Conservation (phyloP, 805 yeast species). For the Candida germanica region DNA sequence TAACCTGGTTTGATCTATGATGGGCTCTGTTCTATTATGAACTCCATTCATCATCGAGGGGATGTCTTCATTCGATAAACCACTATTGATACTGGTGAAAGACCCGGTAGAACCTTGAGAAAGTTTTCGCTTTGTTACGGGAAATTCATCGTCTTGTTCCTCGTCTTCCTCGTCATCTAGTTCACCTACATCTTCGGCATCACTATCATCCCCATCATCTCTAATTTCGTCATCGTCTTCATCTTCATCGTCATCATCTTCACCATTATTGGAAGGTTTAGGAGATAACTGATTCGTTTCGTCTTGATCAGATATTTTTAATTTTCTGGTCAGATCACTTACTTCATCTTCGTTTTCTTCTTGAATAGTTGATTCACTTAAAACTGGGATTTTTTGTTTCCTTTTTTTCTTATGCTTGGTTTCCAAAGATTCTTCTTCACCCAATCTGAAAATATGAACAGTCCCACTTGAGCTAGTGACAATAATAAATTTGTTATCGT, state of each 20-base stretch:
- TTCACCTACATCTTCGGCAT: conserved; percentile 21
- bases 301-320: conserved; percentile 18
- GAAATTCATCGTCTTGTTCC: conserved; percentile 13
- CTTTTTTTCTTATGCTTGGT: conserved; percentile 33
- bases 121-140: conserved; percentile 31
- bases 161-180: conserved; percentile 20
- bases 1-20: conserved; percentile 66
- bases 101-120: conserved; percentile 39
- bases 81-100: conserved; percentile 31
- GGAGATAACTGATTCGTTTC: conserved; percentile 9
- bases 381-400: conserved; percentile 9
- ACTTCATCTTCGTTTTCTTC: conserved; percentile 22
- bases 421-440: conserved; percentile 45
- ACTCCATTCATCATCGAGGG: conserved; percentile 10
- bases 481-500: conserved; percentile 65
- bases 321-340: not conserved
- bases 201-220: conserved; percentile 28
- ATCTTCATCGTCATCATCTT: conserved; percentile 14
- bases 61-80: conserved; percentile 22
- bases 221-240: conserved; percentile 28
- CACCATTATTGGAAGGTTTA: conserved; percentile 14
- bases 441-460: conserved; percentile 83
- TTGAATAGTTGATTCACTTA: conserved; percentile 22
- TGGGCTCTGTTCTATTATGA: conserved; percentile 48
- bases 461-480: conserved; percentile 90